Percentiles rank a stretch among this genome's conserved stretches.
phyloP scores from a whole-genome alignment of 2,329 filamentous ascomycete genomes.

The Venturia pyrina region DNA sequence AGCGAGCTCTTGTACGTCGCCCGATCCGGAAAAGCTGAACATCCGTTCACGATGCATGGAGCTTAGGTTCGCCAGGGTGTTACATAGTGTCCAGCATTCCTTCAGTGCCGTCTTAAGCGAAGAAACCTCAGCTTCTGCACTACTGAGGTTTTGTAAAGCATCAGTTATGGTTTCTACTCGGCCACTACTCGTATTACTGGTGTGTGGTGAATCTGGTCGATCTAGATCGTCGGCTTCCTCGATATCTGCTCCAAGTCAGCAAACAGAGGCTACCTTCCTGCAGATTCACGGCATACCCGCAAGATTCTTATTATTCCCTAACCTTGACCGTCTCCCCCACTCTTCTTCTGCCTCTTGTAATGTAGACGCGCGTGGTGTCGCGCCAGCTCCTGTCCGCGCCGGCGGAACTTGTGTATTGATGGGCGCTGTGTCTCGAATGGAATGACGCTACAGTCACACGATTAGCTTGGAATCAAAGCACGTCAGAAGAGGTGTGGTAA shows the following conservation, averaged over 20 bases:
- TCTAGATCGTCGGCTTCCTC: conserved; percentile 32
- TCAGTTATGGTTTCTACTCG: conserved; percentile 35
- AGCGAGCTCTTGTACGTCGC: conserved; percentile 72
- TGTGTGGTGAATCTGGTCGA: conserved; percentile 15
- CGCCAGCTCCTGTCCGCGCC: conserved; percentile 30
- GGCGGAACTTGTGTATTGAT: conserved; percentile 63
- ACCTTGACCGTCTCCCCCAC: conserved; percentile 45
- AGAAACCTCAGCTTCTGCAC: conserved; percentile 51
- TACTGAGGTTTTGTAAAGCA: conserved; percentile 46
- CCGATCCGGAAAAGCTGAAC: conserved; percentile 63
- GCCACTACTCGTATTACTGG: conserved; percentile 14
- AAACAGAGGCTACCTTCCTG: background rate
- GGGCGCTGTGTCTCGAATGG: conserved; percentile 25
- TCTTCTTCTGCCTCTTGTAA: conserved; percentile 59
- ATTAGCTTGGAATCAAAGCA: conserved; percentile 1
- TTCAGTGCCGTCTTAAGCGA: conserved; percentile 67
- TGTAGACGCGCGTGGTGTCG: conserved; percentile 77
- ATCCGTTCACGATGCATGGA: conserved; percentile 72
- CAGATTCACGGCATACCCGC: conserved; percentile 49
- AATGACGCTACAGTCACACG: conserved; percentile 3
- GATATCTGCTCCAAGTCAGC: conserved; percentile 28
- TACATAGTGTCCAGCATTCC: conserved; percentile 91
- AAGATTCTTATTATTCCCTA: conserved; percentile 54
- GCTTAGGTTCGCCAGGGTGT: conserved; percentile 76
- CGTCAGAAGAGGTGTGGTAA: background rate